Evolutionary conservation across 306 rosid genomes (phyloP).

Genomic region (Vicia villosa): DNA sequence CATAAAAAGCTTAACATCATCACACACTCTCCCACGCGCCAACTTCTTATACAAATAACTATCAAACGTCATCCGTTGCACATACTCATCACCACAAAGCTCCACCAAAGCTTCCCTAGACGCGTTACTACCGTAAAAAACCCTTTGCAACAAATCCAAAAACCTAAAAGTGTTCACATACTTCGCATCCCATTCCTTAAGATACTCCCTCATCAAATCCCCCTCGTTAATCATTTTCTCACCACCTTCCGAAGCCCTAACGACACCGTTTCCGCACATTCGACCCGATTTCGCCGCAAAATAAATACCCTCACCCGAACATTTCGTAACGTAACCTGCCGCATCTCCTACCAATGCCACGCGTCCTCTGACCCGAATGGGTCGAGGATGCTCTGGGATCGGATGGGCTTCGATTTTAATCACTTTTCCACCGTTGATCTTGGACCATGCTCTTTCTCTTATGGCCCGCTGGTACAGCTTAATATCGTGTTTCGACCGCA

Average conservation of each 20-base stretch:
- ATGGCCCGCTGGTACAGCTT: conserved; percentile 67
- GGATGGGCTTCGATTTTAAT: conserved; percentile 92
- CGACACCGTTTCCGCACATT: conserved; percentile 73
- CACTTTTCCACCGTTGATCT: conserved; percentile 74
- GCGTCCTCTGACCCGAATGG: conserved; percentile 63
- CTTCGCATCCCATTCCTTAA: conserved; percentile 71
- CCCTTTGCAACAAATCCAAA: conserved; percentile 81
- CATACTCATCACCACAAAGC: conserved; percentile 88
- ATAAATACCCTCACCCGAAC: conserved; percentile 90
- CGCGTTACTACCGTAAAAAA: conserved; percentile 73
- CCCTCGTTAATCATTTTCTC: conserved; percentile 56
- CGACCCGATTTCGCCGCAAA: conserved; percentile 85
- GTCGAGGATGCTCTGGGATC: conserved; percentile 86
- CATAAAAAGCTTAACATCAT: conserved; percentile 64
- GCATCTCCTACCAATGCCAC: conserved; percentile 93
- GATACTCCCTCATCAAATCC: conserved; percentile 80
- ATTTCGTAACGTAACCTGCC: conserved; percentile 83
- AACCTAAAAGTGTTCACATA: conserved; percentile 60
- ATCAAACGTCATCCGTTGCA: conserved; percentile 89
- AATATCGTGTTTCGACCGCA: conserved; percentile 60
- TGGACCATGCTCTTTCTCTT: conserved; percentile 54
- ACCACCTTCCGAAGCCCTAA: conserved; percentile 77
- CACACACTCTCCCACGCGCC: conserved; percentile 59
- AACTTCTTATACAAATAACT: conserved; percentile 81
- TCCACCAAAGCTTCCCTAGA: conserved; percentile 91